phyloP scores from a whole-genome alignment of 2,329 filamentous ascomycete genomes.

The Amylocarpus encephaloides region DNA sequence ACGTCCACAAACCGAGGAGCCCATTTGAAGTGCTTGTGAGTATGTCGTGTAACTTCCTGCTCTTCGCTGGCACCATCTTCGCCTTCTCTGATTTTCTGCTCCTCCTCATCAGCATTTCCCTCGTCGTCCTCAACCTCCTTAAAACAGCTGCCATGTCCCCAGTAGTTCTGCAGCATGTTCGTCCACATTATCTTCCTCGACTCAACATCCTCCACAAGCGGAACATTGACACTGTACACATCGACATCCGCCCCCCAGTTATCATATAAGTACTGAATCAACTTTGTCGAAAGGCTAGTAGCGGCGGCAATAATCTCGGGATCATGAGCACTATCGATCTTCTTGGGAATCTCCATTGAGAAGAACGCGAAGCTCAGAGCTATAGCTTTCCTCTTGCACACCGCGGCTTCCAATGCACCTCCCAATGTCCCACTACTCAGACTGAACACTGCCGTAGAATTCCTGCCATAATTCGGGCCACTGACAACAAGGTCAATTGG shows the following conservation, averaged over 20 bases:
- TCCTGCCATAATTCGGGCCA: constrained; percentile 78
- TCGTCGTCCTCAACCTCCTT: constrained; percentile 65
- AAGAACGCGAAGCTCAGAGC: constrained; percentile 91
- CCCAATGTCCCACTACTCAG: constrained; percentile 73
- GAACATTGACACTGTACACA: constrained; percentile 88
- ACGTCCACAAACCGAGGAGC: constrained; percentile 81
- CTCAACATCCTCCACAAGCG: constrained; percentile 70
- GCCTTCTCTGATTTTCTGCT: constrained; percentile 65
- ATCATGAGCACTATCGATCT: constrained; percentile 50
- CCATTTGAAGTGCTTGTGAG: constrained; percentile 93
- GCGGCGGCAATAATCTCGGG: constrained; percentile 73
- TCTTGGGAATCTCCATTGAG: constrained; percentile 48
- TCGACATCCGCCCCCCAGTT: constrained; percentile 72
- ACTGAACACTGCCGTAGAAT: constrained; percentile 74
- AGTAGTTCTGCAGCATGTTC: constrained; percentile 83
- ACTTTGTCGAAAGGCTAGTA: constrained; percentile 62
- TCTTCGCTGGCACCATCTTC: constrained; percentile 41
- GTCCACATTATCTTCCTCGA: constrained; percentile 72
- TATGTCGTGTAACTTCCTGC: constrained; percentile 41
- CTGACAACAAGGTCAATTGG: constrained; percentile 71
- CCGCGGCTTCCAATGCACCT: constrained; percentile 69
- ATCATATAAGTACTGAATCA: constrained; percentile 71
- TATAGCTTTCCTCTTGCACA: constrained; percentile 64
- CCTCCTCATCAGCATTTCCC: constrained; percentile 60
- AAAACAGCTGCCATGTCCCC: constrained; percentile 80